A percentile compares a stretch with the other conserved stretches of the same genome.
Conservation (phyloP, 2,329 filamentous ascomycete genomes). For the Albophoma yamanashiensis region DNA sequence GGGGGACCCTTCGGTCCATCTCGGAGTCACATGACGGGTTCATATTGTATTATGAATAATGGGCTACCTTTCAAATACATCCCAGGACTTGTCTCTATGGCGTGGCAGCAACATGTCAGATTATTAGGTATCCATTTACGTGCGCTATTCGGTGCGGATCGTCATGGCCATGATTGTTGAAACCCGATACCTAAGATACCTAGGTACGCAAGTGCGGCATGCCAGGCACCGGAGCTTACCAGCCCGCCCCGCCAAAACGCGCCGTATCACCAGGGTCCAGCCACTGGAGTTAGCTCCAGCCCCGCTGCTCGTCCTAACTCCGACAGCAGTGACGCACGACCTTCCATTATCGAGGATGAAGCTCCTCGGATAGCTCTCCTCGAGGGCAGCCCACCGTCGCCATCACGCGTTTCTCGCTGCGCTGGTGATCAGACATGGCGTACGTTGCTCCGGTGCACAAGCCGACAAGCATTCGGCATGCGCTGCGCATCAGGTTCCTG, state of each 20-base stretch:
- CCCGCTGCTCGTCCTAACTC: background rate
- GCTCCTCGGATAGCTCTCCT: constrained; percentile 15
- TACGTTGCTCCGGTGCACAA: constrained; percentile 91
- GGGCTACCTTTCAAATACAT: too few species aligned
- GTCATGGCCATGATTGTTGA: too few species aligned
- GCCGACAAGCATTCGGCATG: constrained; percentile 85
- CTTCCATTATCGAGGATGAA: constrained; percentile 8
- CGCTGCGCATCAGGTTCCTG: constrained; percentile 69
- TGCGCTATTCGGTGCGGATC: too few species aligned
- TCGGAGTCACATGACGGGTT: too few species aligned
- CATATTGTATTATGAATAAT: too few species aligned
- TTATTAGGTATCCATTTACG: too few species aligned
- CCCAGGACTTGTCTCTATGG: too few species aligned
- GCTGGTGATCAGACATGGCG: constrained; percentile 50
- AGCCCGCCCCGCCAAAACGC: background rate
- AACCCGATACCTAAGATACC: too few species aligned
- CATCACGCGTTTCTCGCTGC: background rate
- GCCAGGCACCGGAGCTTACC: too few species aligned
- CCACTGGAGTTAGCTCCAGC: background rate
- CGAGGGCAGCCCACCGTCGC: constrained; percentile 6
- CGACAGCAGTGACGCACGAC: background rate
- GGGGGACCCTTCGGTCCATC: too few species aligned
- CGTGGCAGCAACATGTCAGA: too few species aligned
- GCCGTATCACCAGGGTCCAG: background rate
- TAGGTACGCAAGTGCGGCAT: too few species aligned